Base-by-base conservation (phyloP, 495 filamentous ascomycete genomes). In the Xylaria curta region DNA sequence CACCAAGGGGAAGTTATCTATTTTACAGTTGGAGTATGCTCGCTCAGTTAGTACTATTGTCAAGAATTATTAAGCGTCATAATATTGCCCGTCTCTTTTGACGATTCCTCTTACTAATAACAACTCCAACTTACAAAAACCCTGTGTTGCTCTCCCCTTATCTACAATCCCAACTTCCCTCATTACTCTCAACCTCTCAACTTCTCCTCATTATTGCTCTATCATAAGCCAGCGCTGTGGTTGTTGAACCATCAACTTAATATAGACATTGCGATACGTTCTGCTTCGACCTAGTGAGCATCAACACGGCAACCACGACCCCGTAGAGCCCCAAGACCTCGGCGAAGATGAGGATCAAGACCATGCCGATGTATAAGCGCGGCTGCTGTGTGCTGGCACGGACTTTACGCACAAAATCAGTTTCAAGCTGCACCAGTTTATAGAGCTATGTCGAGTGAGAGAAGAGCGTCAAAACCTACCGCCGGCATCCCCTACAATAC, bases 331-430 rank as follows among this genome's bases (percentile, higher is more conserved):
- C 64, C 49, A 56, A 15, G 17, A 67, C 64, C 47, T 54, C 64
- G 47, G 64, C 64, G 31, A 67, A 67, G 47, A 67, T 51, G 33
- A 67, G 64, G 26, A 67, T 67, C 46, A 67, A 28, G 1, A 67
- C 64, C 64, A 97, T 97, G 73, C 95, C 95, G 44, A 97, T 92
- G 78, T 94, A 98, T 31, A 97, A 89, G 59, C 94, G 88, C 17
- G 91, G 93, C 81, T 98, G 95, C 77, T 91, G 90, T 85, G 96
- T 93, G 76, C 93, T 95, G 46, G 93, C 91, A 68, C 95, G 88
- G 66, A 96, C 93, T 81, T 66, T 38, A 5, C 1, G 51, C 10
- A 21, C 51, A 24, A 60, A 49, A 31, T 31, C 2, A 44, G 66
- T 24, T 31, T 2, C 1, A 31, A 49, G 49, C 13, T 28, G 13